Evolutionary conservation across 495 filamentous ascomycete genomes (phyloP).

Genomic region (Friedmanniomyces simplex): DNA sequence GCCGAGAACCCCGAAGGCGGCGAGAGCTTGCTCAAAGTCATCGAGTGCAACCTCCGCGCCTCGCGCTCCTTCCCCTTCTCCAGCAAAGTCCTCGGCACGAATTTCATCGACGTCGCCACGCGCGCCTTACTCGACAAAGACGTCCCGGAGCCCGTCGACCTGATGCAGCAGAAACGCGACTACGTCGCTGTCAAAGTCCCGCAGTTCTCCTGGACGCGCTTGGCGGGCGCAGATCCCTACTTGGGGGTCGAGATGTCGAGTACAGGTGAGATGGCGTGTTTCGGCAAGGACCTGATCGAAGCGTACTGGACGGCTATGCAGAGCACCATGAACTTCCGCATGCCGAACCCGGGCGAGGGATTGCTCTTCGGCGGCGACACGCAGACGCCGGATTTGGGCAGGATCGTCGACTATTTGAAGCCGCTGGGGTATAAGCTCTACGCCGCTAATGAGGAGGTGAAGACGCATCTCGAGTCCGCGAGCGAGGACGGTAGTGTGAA

Average conservation of each 20-base stretch:
- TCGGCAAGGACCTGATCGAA: slow-evolving; percentile 88
- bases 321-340: slow-evolving; percentile 97
- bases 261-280: slow-evolving; percentile 97
- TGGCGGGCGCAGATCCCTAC: slow-evolving; percentile 97
- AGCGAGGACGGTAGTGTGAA: slow-evolving; percentile 49
- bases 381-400: slow-evolving; percentile 50
- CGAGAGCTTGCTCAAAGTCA: slow-evolving; percentile 76
- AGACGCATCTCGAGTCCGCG: slow-evolving; percentile 64
- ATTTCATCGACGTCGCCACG: slow-evolving; percentile 96
- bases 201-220: slow-evolving; percentile 96
- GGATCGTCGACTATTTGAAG: slow-evolving; percentile 70
- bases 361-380: slow-evolving; percentile 86
- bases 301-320: slow-evolving; percentile 96
- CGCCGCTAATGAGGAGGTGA: slow-evolving; percentile 70
- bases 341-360: slow-evolving; percentile 86
- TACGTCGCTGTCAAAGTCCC: slow-evolving; percentile 96
- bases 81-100: slow-evolving; percentile 89
- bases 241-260: slow-evolving; percentile 95
- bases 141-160: slow-evolving; percentile 75
- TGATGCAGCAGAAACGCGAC: slow-evolving; percentile 78
- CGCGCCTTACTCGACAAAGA: slow-evolving; percentile 81
- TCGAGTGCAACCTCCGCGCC: slow-evolving; percentile 96
- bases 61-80: slow-evolving; percentile 97
- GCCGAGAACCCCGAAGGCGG: slow-evolving; percentile 58
- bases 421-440: slow-evolving; percentile 92